Base-by-base conservation (phyloP, 1,284 basidiomycete species). In the Mycena sp. region DNA sequence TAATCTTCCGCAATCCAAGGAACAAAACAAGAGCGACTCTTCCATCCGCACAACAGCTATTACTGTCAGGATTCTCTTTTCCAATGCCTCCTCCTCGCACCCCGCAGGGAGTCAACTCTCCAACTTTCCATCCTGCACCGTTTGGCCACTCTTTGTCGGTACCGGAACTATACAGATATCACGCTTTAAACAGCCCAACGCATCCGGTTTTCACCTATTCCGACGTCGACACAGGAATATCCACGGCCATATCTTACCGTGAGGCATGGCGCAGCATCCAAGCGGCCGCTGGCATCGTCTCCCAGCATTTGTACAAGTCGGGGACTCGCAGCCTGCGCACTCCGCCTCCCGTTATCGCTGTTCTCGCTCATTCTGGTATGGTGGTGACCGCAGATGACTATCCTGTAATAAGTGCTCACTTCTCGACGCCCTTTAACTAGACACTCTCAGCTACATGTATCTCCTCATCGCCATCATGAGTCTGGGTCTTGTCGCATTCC, bases 181-280 rank as follows among this genome's bases (percentile, higher is more conserved):
- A 59, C 21, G 49, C 58, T 12, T 32, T 28, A 16, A 44, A 59
- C 43, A 59, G 50, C 16, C 58, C 58, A 1, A 32, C 19, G 5
- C 58, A 59, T 14, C 49, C 58, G 4, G 58, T 52, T 6, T 59
- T 59, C 32, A 53, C 46, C 41, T 59, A 59, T 26, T 59, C 58
- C 0, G 50, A 52, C 30, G 14, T 40, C 3, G 41, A 53, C 1
- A 5, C 41, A 21, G 58, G 58, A 21, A 59, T 7, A 4, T 23
- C 58, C 17, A 45, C 12, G 21, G 38, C 46, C 32, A n/a, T 59
- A 11, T 37, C 49, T 29, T 52, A 59, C 32, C 6, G 19, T 26
- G 41, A 59, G 26, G 58, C 58, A 3, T 59, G 50, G 58, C 30
- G 21, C 3, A 25, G 58, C 4, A 53, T 59, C 11, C 11, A 16